Percentiles rank a stretch among this genome's conserved stretches.
These are phyloP conservation scores for Begonia masoniana DNA, from an alignment of 306 rosid species.

Conservation along the genomic window DNA sequence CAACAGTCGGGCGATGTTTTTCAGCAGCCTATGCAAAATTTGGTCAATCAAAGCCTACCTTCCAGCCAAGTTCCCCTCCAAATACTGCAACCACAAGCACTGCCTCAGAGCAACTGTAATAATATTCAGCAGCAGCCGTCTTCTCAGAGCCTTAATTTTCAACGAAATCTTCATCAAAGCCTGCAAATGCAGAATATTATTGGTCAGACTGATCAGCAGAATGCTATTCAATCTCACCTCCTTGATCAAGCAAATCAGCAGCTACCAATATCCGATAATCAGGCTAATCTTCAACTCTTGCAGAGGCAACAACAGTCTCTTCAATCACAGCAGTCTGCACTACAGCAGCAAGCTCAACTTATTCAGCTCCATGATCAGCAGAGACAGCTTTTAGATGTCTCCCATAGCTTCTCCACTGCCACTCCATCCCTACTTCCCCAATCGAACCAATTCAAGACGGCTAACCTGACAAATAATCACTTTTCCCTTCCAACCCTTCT, in stretches of 20 bases:
- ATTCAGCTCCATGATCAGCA: constrained; percentile 65
- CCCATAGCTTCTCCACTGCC: constrained; percentile 40
- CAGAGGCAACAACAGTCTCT: constrained; percentile 68
- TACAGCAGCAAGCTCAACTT: constrained; percentile 51
- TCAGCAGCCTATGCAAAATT: constrained; percentile 40
- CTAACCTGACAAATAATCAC: constrained; percentile 31
- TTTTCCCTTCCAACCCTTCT: constrained; percentile 45
- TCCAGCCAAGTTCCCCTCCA: constrained; percentile 58
- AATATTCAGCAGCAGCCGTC: constrained; percentile 54
- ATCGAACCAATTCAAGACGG: constrained; percentile 26
- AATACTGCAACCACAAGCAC: constrained; percentile 49
- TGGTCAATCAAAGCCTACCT: constrained; percentile 42
- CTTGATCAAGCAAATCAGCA: constrained; percentile 61
- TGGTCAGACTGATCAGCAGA: constrained; percentile 59
- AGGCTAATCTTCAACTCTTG: constrained; percentile 52
- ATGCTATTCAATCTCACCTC: constrained; percentile 27
- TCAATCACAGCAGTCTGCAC: constrained; percentile 53
- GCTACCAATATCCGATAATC: constrained; percentile 58
- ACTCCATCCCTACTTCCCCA: constrained; percentile 31
- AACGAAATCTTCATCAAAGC: constrained; percentile 49
- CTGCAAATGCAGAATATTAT: constrained; percentile 26
- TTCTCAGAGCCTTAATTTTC: constrained; percentile 50
- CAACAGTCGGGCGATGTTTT: constrained; percentile 48
- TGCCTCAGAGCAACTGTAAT: constrained; percentile 1
- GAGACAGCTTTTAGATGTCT: constrained; percentile 44